These are phyloP conservation scores for Monosporascus ibericus DNA, from an alignment of 2,329 filamentous ascomycete species.

Conservation along the genomic window DNA sequence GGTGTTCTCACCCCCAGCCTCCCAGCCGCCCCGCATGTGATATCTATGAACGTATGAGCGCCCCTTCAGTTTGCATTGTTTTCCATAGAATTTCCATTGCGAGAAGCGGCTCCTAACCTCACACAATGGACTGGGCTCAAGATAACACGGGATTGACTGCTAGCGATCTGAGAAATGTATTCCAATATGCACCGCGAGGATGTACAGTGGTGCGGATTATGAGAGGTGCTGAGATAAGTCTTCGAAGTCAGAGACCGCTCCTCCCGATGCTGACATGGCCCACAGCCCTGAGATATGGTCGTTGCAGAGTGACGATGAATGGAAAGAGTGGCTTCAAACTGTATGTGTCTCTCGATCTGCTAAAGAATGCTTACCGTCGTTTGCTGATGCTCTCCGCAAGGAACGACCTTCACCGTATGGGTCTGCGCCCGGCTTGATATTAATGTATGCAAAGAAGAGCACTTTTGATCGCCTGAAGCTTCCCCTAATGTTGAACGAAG, in stretches of 20 bases:
- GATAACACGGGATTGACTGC: constrained; percentile 4
- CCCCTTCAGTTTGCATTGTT: constrained; percentile 1
- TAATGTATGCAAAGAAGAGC: background rate
- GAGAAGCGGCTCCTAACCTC: background rate
- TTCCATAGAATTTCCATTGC: constrained; percentile 1
- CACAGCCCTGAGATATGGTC: background rate
- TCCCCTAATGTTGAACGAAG: background rate
- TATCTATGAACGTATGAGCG: too few relatives aligned
- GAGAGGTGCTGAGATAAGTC: background rate
- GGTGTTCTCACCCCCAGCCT: too few relatives aligned
- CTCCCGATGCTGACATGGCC: background rate
- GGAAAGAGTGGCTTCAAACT: constrained; percentile 3
- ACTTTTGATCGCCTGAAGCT: background rate
- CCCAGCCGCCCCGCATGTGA: too few relatives aligned
- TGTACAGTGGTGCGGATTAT: constrained; percentile 2
- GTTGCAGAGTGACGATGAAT: constrained; percentile 1
- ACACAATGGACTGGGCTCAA: constrained; percentile 8
- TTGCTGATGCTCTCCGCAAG: background rate
- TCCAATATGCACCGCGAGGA: constrained; percentile 4
- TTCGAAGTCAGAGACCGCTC: background rate
- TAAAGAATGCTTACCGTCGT: background rate
- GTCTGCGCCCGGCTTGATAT: background rate
- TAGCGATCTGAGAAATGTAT: constrained; percentile 3
- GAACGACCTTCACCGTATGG: background rate
- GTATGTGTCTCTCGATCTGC: background rate